Evolutionary conservation across 2,329 filamentous ascomycete species (phyloP), one percentile per base, ranked within the genome.

Genomic region (Parasarocladium wereldwijsianum): DNA sequence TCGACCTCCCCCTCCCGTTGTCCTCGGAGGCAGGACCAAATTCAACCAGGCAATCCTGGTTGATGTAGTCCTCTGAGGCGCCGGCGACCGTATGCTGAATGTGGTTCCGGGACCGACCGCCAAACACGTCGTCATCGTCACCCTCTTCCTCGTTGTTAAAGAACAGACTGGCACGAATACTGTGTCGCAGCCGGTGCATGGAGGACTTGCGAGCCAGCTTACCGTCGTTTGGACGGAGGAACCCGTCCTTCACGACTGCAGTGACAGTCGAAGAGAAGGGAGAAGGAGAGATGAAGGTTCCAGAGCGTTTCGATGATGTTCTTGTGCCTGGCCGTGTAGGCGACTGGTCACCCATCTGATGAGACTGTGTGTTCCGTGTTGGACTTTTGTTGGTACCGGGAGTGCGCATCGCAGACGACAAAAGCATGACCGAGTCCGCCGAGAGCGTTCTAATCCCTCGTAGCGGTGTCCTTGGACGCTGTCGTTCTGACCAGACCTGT

Each of bases 181-280:
- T 61, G 7, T 60, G 60, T 26, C 64, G 55, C 32, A 62, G 52
- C 9, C 64, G 57, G 26, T 59, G 51, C 27, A 61, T 49, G 7
- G 62, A 63, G 8, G 58, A 56, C 32, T 52, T 57, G 23, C 54
- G 54, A 5, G 55, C 35, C 13, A 52, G 40, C 1, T 56, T 46
- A 18, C 46, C 48, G 16, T 60, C 56, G 11, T 60, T 52, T 18
- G 59, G 56, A 8, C 62, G 52, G 2, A 69, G 52, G 17, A 71
- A 54, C 8, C 59, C 64, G 38, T 73, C 68, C 24, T 66, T 63
- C 24, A 74, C 63, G 1, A 69, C 66, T 0, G 65, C 64, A 12
- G 58, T 68, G 21, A 74, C 63, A 2, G 69, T 71, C 0, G 67
- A 70, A 2, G 67, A 70, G 19, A 73, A 55, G 0, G 69, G 69